phyloP scores from a whole-genome alignment of 352 stramenopile genomes.

The Globisporangium middletonii region DNA sequence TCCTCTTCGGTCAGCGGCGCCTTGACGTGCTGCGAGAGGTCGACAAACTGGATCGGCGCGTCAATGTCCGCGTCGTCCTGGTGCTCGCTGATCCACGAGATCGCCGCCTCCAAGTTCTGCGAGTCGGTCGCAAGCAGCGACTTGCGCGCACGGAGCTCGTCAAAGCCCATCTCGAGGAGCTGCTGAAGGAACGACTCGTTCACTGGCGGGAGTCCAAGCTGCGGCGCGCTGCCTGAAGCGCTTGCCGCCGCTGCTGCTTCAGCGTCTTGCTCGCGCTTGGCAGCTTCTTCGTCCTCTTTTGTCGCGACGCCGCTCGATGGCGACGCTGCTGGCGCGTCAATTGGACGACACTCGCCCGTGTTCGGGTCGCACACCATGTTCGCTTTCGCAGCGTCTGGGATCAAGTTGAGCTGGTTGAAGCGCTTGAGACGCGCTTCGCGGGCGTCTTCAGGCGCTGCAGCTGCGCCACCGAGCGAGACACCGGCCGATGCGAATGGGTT shows the following conservation, averaged over 20 bases:
- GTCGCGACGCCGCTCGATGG: constrained; percentile 6
- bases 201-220: constrained; percentile 43
- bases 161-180: constrained; percentile 84
- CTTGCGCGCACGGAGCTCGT: constrained; percentile 73
- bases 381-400: constrained; percentile 34
- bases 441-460: constrained; percentile 30
- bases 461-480: constrained; percentile 44
- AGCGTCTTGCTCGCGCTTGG: constrained; percentile 13
- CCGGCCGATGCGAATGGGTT: constrained; percentile 81
- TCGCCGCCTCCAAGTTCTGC: constrained; percentile 60
- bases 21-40: constrained; percentile 41
- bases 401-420: constrained; percentile 60
- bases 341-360: constrained; percentile 47
- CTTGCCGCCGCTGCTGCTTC: constrained; percentile 9
- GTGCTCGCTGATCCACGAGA: constrained; percentile 88
- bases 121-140: constrained; percentile 78
- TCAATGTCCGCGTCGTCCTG: constrained; percentile 88
- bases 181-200: constrained; percentile 65
- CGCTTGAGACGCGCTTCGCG: constrained; percentile 76
- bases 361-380: constrained; percentile 65
- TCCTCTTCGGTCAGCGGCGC: constrained; percentile 79
- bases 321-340: constrained; percentile 7
- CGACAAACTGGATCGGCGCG: constrained; percentile 82
- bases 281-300: constrained; percentile 13
- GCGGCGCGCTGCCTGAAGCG: constrained; percentile 7